Conservation (phyloP, 2,329 filamentous ascomycete genomes). For the Camillea tinctor region DNA sequence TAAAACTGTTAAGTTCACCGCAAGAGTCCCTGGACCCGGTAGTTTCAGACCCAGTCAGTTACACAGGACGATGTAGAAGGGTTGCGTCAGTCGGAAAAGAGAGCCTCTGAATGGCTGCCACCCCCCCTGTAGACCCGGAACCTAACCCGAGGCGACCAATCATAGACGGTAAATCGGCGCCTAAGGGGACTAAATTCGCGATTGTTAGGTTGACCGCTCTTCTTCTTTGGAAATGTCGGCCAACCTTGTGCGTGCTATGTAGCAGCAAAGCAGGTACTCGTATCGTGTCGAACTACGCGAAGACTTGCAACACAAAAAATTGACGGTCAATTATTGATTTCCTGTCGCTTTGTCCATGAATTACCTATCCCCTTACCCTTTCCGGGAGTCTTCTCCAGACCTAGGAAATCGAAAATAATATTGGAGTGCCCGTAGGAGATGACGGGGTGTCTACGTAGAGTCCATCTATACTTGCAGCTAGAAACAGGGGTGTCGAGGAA, state of each 20-base stretch:
- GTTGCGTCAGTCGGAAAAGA: constrained; percentile 10
- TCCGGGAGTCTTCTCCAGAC: background rate
- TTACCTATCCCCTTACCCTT: background rate
- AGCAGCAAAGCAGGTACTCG: background rate
- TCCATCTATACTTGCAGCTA: background rate
- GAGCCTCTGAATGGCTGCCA: constrained; percentile 20
- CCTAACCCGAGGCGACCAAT: constrained; percentile 17
- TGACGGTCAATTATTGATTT: background rate
- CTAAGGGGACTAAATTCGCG: constrained; percentile 9
- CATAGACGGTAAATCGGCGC: constrained; percentile 10
- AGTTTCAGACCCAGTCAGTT: constrained; percentile 17
- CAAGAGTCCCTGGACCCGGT: constrained; percentile 22
- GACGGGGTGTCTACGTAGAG: background rate
- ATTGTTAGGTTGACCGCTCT: constrained; percentile 30
- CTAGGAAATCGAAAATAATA: background rate
- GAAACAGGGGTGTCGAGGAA: background rate
- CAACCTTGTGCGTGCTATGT: constrained; percentile 1
- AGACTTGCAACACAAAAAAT: too few species aligned
- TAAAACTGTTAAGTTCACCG: constrained; percentile 27
- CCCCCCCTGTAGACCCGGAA: constrained; percentile 17
- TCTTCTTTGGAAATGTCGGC: constrained; percentile 24
- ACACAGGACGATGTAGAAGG: constrained; percentile 17
- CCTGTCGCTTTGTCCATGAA: background rate
- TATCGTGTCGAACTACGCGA: background rate
- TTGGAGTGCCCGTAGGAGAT: background rate